Conservation (phyloP, 768 basidiomycete genomes). For the Amanita rimosa region DNA sequence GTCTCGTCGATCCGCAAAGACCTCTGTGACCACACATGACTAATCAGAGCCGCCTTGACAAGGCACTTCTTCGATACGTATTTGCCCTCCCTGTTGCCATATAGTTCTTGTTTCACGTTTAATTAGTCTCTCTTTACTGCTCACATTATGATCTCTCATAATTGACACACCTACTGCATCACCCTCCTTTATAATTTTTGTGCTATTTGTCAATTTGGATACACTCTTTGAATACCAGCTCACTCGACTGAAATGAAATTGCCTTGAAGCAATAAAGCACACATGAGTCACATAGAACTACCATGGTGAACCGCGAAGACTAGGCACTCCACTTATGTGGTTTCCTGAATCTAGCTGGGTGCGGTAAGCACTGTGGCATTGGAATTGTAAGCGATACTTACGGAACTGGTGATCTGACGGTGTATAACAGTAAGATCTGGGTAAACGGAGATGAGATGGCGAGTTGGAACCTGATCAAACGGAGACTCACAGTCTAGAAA, state of each 20-base stretch:
- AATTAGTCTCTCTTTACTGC: conserved; percentile 4
- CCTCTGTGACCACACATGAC: conserved; percentile 22
- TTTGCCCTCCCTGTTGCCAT: conserved; percentile 11
- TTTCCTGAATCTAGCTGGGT: conserved; percentile 27
- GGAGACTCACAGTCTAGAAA: conserved; percentile 72
- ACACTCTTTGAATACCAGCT: conserved; percentile 3
- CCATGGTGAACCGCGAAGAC: conserved; percentile 32
- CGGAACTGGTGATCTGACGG: conserved; percentile 35
- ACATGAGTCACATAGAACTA: conserved; percentile 10
- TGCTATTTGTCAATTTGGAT: conserved; percentile 5
- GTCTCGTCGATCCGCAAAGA: conserved; percentile 46
- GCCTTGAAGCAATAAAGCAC: background rate
- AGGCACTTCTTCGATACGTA: conserved; percentile 13
- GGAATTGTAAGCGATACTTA: conserved; percentile 16
- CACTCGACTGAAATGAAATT: background rate
- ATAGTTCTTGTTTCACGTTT: conserved; percentile 1
- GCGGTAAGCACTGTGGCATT: conserved; percentile 1
- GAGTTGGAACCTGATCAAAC: background rate
- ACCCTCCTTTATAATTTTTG: conserved; percentile 6
- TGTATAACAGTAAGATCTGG: conserved; percentile 38
- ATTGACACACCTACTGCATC: conserved; percentile 2
- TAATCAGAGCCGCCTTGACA: conserved; percentile 10
- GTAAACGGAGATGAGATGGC: conserved; percentile 6
- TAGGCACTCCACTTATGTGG: conserved; percentile 23
- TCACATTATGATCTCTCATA: conserved; percentile 3